These are phyloP conservation scores for Solanum ossicruentum DNA, from an alignment of 257 asterid genomes.

Conservation along the genomic window DNA sequence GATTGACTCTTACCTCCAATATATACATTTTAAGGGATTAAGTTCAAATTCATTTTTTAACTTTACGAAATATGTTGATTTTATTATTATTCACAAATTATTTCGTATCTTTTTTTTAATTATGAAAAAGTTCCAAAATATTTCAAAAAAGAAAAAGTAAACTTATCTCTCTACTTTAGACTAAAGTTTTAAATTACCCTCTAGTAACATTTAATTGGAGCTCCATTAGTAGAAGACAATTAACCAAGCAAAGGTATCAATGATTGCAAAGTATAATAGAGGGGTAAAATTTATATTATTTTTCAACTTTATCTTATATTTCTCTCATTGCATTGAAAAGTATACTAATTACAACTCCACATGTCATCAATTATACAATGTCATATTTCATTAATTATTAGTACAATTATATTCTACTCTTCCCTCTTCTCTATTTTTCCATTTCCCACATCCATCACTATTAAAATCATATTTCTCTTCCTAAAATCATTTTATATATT, in stretches of 20 bases:
- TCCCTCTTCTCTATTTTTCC: background rate
- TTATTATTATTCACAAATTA: background rate
- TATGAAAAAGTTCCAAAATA: too few relatives aligned
- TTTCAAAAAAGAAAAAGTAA: too few relatives aligned
- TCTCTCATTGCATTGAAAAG: background rate
- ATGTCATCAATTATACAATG: background rate
- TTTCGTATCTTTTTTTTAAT: background rate
- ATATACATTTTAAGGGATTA: background rate
- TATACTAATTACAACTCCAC: background rate
- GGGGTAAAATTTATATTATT: too few relatives aligned
- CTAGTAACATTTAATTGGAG: too few relatives aligned
- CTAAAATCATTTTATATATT: background rate
- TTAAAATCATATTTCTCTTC: background rate
- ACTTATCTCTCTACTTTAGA: too few relatives aligned
- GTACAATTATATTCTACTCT: background rate
- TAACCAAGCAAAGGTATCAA: too few relatives aligned
- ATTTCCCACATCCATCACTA: background rate
- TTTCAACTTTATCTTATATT: background rate
- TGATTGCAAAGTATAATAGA: background rate
- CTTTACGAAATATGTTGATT: background rate
- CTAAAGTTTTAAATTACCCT: too few relatives aligned
- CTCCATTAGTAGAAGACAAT: too few relatives aligned
- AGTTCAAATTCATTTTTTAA: background rate
- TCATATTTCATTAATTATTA: background rate
- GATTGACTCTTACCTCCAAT: background rate